phyloP scores from a whole-genome alignment of 192 early-diverging fungal species.

The Jimgerdemannia flammicorona region DNA sequence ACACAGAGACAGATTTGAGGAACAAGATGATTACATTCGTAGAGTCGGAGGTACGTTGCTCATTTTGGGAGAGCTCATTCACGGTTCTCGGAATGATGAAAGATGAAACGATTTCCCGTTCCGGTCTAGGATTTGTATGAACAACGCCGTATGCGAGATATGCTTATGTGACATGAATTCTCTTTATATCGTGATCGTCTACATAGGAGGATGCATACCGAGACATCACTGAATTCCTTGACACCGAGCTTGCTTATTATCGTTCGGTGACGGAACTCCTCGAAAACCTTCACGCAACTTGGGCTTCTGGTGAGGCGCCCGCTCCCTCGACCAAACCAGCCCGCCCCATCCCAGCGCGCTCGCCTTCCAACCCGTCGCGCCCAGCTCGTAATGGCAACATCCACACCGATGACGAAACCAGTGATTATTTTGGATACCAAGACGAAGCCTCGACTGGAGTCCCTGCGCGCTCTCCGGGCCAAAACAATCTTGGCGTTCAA shows the following conservation, averaged over 20 bases:
- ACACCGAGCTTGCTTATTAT: neutral
- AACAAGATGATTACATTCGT: conserved; percentile 79
- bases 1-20: conserved; percentile 73
- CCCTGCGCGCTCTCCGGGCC: neutral
- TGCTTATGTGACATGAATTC: too few species aligned
- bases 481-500: neutral
- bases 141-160: too few species aligned
- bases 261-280: conserved; percentile 16
- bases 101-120: too few species aligned
- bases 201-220: neutral
- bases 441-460: neutral
- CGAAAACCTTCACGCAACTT: conserved; percentile 15
- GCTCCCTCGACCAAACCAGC: conserved; percentile 29
- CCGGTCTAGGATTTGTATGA: too few species aligned
- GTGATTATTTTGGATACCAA: conserved; percentile 31
- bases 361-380: conserved; percentile 14
- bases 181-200: too few species aligned
- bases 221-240: neutral
- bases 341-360: conserved; percentile 15
- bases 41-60: conserved; percentile 68
- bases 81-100: too few species aligned
- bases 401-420: conserved; percentile 25
- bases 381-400: conserved; percentile 7
- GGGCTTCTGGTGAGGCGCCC: neutral
- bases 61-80: neutral